Evolutionary conservation across 2,329 filamentous ascomycete genomes (phyloP), one percentile per base, ranked within the genome.

Genomic region (Fusarium pseudoanthophilum): DNA sequence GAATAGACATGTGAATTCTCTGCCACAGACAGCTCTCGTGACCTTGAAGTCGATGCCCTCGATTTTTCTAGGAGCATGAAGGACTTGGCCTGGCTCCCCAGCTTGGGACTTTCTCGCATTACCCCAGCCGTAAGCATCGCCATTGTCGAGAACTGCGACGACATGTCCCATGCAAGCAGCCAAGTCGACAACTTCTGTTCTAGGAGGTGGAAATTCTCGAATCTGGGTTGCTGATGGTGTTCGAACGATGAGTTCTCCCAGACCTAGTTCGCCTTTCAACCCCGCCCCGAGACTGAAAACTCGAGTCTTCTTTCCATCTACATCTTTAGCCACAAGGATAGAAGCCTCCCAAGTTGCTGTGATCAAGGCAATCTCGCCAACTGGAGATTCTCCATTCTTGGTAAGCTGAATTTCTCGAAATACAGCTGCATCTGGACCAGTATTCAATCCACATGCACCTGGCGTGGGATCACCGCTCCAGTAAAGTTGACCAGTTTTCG

Each of bases 71-170:
- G 94, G 94, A 21, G 78, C 78, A 82, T 88, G 87, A 5, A 92
- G 79, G 34, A 91, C 79, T 11, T 83, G 84, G 34, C 83, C 83
- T 1, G 87, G 87, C 46, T 84, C 82, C 2, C 95, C 95, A 2
- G 97, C 83, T 80, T 99, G 95, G 0, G 93, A 93, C 79, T 97
- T 96, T 30, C 94, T 89, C 20, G 93, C 92, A 76, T 91, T 93
- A 0, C 96, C 96, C 95, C 95, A 98, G 5, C 94, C 95, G 79
- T 93, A 97, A 4, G 92, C 91, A 21, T 92, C 87, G 1, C 95
- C 95, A 78, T 92, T 92, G 48, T 88, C 88, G 7, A 97, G 82
- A 1, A 98, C 88, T 4, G 85, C 90, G 21, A 97, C 88, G 0
- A 91, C 90, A 79, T 99, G 96, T 28, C 90, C 90, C 85, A 97